Base-by-base conservation (phyloP, 176 grass and related monocot species). In the Triticum timopheevii region DNA sequence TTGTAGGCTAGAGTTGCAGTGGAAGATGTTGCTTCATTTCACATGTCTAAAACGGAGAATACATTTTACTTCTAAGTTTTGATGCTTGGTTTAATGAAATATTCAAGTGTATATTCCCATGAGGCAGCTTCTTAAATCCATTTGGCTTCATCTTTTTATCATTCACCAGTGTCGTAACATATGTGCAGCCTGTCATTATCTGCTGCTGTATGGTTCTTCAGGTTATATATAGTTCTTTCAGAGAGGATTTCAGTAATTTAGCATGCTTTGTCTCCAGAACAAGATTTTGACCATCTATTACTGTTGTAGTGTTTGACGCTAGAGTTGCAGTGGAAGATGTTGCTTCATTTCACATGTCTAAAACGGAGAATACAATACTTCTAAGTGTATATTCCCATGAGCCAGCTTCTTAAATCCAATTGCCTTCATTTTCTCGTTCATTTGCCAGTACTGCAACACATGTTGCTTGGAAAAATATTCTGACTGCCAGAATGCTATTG, bases 271-370 rank as follows among this genome's bases (percentile, higher is more conserved):
- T 79, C 33, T 72, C 20, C 40, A 33, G 40, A 61, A 69, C 62
- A 84, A 66, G 78, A 33, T 88, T 87, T 86, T 86, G 86, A 88
- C 72, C 24, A 59, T 88, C 71, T 73, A 88, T 78, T 69, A 76
- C 47, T 54, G 45, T 54, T 76, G 82, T 88, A 92, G 72, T 54
- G 23, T 66, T 61, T 65, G 72, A 88, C 78, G 42, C 42, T 44
- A 44, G 42, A 44, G 42, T 11, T 49, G 49, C 44, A 72, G 15
- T 71, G n/a, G 30, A 34, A 87, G 82, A 17, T 83, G 84, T 78
- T n/a, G 38, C 27, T 74, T 79, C 22, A 8, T 80, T 61, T 67
- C 19, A 38, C 24, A 80, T 13, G 20, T 27, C 73, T 80, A 22
- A 27, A 4, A 7, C 2, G 12, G 61, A 62, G 61, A 62, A 22